phyloP scores from a whole-genome alignment of 495 filamentous ascomycete species.

The Oidiodendron maius region DNA sequence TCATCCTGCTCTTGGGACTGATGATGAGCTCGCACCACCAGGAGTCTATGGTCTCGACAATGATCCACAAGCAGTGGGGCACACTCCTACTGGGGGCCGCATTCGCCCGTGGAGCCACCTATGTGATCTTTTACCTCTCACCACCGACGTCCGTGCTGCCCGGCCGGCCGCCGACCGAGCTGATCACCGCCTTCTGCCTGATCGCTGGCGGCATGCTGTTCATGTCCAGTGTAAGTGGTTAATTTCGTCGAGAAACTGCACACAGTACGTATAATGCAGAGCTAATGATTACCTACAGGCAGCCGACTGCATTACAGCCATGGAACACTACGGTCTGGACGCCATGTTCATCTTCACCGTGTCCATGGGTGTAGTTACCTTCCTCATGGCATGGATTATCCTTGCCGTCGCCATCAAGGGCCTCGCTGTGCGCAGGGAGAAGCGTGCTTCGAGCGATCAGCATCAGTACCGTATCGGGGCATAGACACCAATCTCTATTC shows the following conservation, averaged over 20 bases:
- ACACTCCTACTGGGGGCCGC: slow-evolving; percentile 77
- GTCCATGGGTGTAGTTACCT: slow-evolving; percentile 72
- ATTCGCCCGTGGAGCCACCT: slow-evolving; percentile 71
- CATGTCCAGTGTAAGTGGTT: slow-evolving; percentile 74
- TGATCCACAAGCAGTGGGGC: slow-evolving; percentile 95
- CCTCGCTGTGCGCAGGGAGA: slow-evolving; percentile 69
- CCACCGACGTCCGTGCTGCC: slow-evolving; percentile 84
- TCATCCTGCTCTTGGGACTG: slow-evolving; percentile 79
- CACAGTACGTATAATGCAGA: neutral
- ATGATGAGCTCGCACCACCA: slow-evolving; percentile 97
- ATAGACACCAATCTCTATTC: no score
- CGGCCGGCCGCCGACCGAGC: slow-evolving; percentile 83
- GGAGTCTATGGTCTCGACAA: slow-evolving; percentile 73
- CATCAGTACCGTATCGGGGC: no score
- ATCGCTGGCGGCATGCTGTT: slow-evolving; percentile 85
- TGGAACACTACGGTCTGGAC: slow-evolving; percentile 65
- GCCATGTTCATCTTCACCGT: slow-evolving; percentile 96
- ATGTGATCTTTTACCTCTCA: slow-evolving; percentile 70
- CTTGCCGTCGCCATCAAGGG: slow-evolving; percentile 81
- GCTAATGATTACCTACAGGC: slow-evolving; percentile 39
- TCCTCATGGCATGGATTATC: slow-evolving; percentile 83
- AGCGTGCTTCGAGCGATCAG: no score
- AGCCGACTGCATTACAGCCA: slow-evolving; percentile 65
- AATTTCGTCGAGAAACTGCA: neutral
- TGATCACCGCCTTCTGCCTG: slow-evolving; percentile 79